phyloP scores from a whole-genome alignment of 805 yeast species.

The Myxozyma nipponensis region DNA sequence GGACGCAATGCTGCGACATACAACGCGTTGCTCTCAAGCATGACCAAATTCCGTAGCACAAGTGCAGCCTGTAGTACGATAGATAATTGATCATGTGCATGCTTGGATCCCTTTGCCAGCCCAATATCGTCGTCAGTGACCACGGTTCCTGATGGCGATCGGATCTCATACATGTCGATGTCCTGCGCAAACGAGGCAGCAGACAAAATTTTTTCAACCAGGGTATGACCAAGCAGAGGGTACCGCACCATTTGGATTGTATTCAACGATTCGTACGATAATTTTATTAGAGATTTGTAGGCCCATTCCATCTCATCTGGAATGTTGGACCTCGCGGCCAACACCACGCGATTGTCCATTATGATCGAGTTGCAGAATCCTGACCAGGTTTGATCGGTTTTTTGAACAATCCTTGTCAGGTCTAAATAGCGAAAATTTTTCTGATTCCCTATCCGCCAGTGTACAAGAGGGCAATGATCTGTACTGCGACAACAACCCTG shows the following conservation, averaged over 20 bases:
- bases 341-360: constrained; percentile 47
- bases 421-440: too few species aligned
- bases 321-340: constrained; percentile 65
- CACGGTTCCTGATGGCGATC: constrained; percentile 6
- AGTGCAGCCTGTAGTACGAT: constrained; percentile 51
- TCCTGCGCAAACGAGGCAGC: constrained; percentile 3
- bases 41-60: constrained; percentile 73
- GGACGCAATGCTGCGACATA: constrained; percentile 55
- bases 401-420: too few species aligned
- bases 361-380: background rate
- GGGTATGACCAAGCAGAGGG: constrained; percentile 39
- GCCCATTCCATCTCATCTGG: constrained; percentile 71
- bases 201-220: constrained; percentile 38
- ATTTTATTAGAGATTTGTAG: constrained; percentile 48
- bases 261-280: constrained; percentile 49
- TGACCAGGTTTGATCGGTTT: too few species aligned
- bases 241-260: constrained; percentile 46
- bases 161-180: constrained; percentile 3
- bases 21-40: constrained; percentile 79
- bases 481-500: too few species aligned
- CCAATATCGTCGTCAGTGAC: constrained; percentile 24
- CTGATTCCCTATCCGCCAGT: too few species aligned
- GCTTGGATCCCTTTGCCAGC: constrained; percentile 3
- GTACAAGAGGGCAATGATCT: too few species aligned
- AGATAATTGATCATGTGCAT: constrained; percentile 26